Evolutionary conservation across 208 protist genomes (phyloP).

Genomic region (Acanthamoeba quina): DNA sequence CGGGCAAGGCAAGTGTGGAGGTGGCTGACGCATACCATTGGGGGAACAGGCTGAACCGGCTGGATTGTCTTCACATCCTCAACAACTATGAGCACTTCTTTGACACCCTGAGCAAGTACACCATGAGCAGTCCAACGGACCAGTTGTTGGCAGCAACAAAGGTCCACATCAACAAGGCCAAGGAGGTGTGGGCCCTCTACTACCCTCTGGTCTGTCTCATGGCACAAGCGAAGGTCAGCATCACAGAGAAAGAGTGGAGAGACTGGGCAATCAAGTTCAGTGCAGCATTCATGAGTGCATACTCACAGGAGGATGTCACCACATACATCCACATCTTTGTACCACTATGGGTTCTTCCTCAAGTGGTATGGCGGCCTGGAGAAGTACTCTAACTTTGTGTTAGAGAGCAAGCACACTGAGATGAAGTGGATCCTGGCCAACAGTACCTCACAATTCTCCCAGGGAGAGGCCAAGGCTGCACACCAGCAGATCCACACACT

Average conservation of each 20-base stretch:
- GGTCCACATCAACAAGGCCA: not conserved
- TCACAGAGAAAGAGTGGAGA: slow-evolving; percentile 41
- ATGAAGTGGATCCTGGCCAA: slow-evolving; percentile 33
- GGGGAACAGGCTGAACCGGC: not conserved
- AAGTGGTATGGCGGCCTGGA: not conserved
- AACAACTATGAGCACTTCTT: not conserved
- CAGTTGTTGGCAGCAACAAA: not conserved
- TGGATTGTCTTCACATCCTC: not conserved
- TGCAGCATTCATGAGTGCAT: not conserved
- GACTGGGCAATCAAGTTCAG: not conserved
- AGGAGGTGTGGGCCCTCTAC: not conserved
- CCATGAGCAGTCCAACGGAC: not conserved
- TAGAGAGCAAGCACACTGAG: slow-evolving; percentile 24
- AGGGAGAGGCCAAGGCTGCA: not conserved
- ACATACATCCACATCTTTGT: slow-evolving; percentile 64
- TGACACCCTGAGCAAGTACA: not conserved
- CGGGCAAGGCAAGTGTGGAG: not conserved
- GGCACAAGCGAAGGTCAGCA: slow-evolving; percentile 27
- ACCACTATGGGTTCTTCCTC: slow-evolving; percentile 62
- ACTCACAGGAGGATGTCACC: slow-evolving; percentile 39
- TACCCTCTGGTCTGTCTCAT: not conserved
- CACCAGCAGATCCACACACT: slow-evolving; percentile 2
- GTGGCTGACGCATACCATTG: not conserved
- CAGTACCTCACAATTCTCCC: slow-evolving; percentile 32
- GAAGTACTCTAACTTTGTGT: slow-evolving; percentile 33